Base-by-base conservation (phyloP, 495 filamentous ascomycete species). In the Polyplosphaeria fusca region DNA sequence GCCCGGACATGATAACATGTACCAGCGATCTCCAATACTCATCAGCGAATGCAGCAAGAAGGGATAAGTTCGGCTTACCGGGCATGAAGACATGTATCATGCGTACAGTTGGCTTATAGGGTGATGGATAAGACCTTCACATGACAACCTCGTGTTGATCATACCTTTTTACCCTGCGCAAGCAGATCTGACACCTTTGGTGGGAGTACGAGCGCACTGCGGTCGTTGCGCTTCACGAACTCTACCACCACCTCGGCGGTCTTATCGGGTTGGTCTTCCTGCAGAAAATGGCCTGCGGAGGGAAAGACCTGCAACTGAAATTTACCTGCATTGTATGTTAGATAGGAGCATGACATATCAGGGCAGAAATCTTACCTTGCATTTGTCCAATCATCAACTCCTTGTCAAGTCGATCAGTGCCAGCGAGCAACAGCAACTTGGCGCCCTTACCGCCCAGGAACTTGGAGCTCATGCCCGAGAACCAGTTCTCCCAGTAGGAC, bases 301-400 rank as follows among this genome's bases (percentile, higher is more conserved):
- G 94, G 94, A 56, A 97, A 85, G 16, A 99, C 91, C 48, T 95
- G 86, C 16, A 99, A 76, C 52, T 95, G 91, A 68, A 96, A 99
- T 76, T 96, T 96, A 0, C 91, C 91, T 89, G 25, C 24, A 38
- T 37, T 4, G 24, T 25, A 28, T 23, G 23, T 48, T 39, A 66
- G 47, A 26, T 18, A 23, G 20, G 18, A 47, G 7, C 5, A 37
- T 22, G 38, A 18, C 16, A 35, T 1, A 40, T 37, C 19, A 40
- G 9, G 20, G 35, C 18, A 20, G n/a, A 3, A 28, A 18, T 54
- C 72, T 24, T 72, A 86, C 90, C 90, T 79, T 96, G 91, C 91
- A 96, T 95, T 72, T 97, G 93, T 14, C 90, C 93, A 68, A 97
- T 97, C 73, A 91, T 95, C 60, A 97, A 70, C 63, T 97, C 93